Conservation (phyloP, 2,329 filamentous ascomycete species). For the Microdochium bolleyi region DNA sequence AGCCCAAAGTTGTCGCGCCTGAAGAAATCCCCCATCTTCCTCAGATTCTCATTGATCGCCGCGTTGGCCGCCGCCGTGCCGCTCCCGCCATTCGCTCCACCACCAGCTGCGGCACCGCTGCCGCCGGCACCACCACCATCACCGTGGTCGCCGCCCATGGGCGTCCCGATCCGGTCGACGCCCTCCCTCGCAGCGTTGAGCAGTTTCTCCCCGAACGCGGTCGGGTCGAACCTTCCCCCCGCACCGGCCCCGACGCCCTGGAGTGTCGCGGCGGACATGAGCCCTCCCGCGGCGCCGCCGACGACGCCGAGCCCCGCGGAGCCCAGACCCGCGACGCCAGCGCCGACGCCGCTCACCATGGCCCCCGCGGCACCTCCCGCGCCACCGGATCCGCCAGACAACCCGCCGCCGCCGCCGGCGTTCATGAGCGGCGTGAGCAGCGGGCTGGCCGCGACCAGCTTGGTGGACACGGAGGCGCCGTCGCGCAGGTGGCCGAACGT, state of each 20-base stretch:
- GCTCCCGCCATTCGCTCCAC: conserved; percentile 18
- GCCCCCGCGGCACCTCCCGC: too few species aligned
- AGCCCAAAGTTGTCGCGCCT: conserved; percentile 75
- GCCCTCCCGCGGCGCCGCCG: conserved; percentile 33
- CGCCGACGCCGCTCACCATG: background rate
- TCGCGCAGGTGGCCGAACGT: conserved; percentile 77
- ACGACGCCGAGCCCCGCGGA: conserved; percentile 21
- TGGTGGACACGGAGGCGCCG: conserved; percentile 58
- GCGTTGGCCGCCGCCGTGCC: conserved; percentile 38
- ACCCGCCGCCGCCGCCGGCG: conserved; percentile 26
- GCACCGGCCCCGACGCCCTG: conserved; percentile 20
- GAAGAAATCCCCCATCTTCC: conserved; percentile 96
- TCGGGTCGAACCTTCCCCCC: conserved; percentile 61
- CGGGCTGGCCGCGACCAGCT: conserved; percentile 62
- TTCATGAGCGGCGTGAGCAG: conserved; percentile 61
- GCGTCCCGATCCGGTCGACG: conserved; percentile 67
- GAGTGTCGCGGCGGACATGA: conserved; percentile 30
- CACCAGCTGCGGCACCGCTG: conserved; percentile 17
- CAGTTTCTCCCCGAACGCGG: conserved; percentile 76
- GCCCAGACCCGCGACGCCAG: conserved; percentile 2
- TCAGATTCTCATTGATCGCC: conserved; percentile 86
- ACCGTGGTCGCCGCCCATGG: conserved; percentile 20
- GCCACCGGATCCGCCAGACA: too few species aligned
- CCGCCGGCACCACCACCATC: conserved; percentile 18
- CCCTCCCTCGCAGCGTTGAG: conserved; percentile 83